Base-by-base conservation (phyloP, 805 yeast species). In the Lachancea nothofagi region DNA sequence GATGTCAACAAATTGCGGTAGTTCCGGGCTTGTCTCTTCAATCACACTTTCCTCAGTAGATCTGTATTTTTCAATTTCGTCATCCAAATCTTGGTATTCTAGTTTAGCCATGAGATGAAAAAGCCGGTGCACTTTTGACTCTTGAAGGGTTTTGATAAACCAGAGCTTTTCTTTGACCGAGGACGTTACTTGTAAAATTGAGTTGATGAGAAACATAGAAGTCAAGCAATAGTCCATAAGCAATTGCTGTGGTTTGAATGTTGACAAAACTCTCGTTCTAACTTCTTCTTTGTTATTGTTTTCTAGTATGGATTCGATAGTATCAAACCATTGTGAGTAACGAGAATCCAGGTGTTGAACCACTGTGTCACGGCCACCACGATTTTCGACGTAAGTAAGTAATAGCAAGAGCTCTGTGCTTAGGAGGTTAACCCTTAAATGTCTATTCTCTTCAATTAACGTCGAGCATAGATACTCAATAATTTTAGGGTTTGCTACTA, bases 201-300 rank as follows among this genome's bases (percentile, higher is more conserved):
- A 77, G 49, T 80, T 78, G 24, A 87, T 66, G 29, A 90, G 68
- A 28, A 84, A 72, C 67, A 87, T 66, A 0, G 94, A 78, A 2
- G 84, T 70, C 36, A 81, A 62, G 12, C 83, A 72, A 58, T 84
- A 89, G 41, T 88, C 95, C 44, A 74, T 64, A 19, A 86, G 44
- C 27, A 42, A 14, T 37, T 48, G 47, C n/a, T 51, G 51, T 5
- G 52, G 41, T 29, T 46, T 49, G 3, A 47, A 38, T 13, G 51
- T 41, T 24, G 33, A 22, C 4, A 42, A 24, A 7, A 17, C 27
- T n/a, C 27, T 13, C 12, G 29, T 17, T 12, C 37, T 26, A 5
- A 20, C 38, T 14, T 24, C 4, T 3, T 24, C 10, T 1, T 36
- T 15, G 5, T 39, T 36, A 4, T 43, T 32, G 21, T 38, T 35